A percentile compares a stretch with the other conserved stretches of the same genome.
phyloP scores from a whole-genome alignment of 345 rosid genomes.

The Boechera stricta region DNA sequence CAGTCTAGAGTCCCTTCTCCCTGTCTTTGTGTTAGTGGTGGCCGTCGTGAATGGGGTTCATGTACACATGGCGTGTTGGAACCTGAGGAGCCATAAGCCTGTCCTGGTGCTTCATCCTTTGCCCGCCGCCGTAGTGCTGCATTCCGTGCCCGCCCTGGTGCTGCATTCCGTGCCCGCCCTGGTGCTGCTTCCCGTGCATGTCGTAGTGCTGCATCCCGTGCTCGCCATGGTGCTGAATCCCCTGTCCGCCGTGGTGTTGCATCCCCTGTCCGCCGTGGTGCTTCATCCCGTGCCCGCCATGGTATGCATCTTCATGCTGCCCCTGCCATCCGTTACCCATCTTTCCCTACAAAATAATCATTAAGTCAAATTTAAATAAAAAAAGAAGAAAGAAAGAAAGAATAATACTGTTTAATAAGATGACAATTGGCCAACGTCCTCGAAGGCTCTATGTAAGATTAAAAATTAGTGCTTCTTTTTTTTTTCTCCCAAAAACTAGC shows the following conservation, averaged over 20 bases:
- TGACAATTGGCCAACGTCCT: too few relatives aligned
- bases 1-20: slow-evolving; percentile 32
- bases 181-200: neutral
- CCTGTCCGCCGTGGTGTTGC: neutral
- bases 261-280: neutral
- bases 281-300: neutral
- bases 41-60: slow-evolving; percentile 17
- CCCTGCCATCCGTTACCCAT: slow-evolving; percentile 40
- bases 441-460: too few relatives aligned
- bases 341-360: slow-evolving; percentile 23
- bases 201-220: neutral
- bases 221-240: neutral
- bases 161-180: neutral
- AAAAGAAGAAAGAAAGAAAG: too few relatives aligned
- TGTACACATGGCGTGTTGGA: slow-evolving; percentile 27
- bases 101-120: slow-evolving; percentile 19
- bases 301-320: neutral
- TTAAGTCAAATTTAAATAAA: too few relatives aligned
- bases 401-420: too few relatives aligned
- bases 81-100: slow-evolving; percentile 34
- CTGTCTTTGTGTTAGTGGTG: neutral
- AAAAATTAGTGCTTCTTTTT: neutral
- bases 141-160: neutral
- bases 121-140: neutral
- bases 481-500: neutral